These are phyloP conservation scores for Candida neerlandica DNA, from an alignment of 1,139 yeast genomes.

Conservation along the genomic window DNA sequence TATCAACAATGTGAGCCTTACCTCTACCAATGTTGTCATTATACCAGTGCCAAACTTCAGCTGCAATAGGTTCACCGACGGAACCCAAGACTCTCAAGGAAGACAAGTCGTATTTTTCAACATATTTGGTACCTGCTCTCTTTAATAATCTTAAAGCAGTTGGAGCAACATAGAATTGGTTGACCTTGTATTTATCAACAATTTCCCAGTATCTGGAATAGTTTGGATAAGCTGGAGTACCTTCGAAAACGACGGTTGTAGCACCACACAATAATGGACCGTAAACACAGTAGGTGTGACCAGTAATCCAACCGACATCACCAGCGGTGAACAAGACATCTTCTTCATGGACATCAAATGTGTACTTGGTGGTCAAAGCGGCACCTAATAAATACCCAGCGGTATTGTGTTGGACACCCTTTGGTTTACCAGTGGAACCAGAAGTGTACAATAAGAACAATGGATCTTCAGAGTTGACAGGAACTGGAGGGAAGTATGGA, in stretches of 20 bases:
- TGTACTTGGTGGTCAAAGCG: conserved; percentile 66
- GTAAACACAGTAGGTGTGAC: conserved; percentile 80
- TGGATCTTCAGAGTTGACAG: conserved; percentile 63
- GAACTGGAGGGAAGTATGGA: conserved; percentile 61
- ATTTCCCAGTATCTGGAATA: conserved; percentile 84
- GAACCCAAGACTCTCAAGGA: conserved; percentile 77
- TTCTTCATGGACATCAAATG: conserved; percentile 73
- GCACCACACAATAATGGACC: conserved; percentile 82
- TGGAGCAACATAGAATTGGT: conserved; percentile 88
- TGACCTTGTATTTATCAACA: conserved; percentile 73
- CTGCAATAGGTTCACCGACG: conserved; percentile 92
- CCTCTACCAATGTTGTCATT: conserved; percentile 76
- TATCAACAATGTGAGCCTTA: conserved; percentile 73
- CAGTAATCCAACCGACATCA: conserved; percentile 89
- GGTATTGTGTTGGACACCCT: conserved; percentile 72
- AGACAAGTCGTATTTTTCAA: conserved; percentile 64
- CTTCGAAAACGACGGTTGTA: conserved; percentile 81
- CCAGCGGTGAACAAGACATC: conserved; percentile 83
- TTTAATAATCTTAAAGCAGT: conserved; percentile 83
- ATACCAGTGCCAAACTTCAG: conserved; percentile 94
- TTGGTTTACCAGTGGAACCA: conserved; percentile 72
- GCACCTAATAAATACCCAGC: conserved; percentile 83
- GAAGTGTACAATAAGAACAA: conserved; percentile 66
- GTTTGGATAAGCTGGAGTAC: conserved; percentile 84
- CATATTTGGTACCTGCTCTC: conserved; percentile 74